Conservation (phyloP, 78 protist genomes). For the Diacronema lutheri region DNA sequence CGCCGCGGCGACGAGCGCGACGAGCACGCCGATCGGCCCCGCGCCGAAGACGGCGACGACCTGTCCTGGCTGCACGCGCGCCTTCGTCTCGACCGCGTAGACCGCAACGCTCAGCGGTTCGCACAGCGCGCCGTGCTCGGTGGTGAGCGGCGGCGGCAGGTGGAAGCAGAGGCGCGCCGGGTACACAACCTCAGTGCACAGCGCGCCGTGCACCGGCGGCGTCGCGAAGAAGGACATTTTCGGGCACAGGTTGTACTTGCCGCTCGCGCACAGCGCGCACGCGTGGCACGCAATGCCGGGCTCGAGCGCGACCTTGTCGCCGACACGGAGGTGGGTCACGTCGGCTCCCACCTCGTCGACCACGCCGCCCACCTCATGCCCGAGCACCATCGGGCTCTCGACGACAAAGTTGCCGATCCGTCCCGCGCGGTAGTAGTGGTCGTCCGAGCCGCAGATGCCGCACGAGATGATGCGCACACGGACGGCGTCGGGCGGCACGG, state of each 20-base stretch:
- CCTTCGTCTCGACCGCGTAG: slow-evolving; percentile 41
- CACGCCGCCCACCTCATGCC: slow-evolving; percentile 45
- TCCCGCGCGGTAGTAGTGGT: slow-evolving; percentile 55
- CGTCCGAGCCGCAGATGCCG: slow-evolving; percentile 71
- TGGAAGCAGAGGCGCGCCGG: neutral
- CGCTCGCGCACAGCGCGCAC: slow-evolving; percentile 24
- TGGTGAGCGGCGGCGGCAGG: slow-evolving; percentile 37
- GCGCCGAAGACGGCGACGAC: slow-evolving; percentile 18
- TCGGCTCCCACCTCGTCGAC: too few species aligned
- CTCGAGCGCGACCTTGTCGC: slow-evolving; percentile 64
- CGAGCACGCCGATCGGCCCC: slow-evolving; percentile 52
- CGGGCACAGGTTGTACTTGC: slow-evolving; percentile 60
- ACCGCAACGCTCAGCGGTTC: slow-evolving; percentile 65
- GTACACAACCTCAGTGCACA: neutral
- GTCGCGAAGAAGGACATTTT: slow-evolving; percentile 58
- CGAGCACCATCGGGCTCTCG: slow-evolving; percentile 48
- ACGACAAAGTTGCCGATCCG: slow-evolving; percentile 43
- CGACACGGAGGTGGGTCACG: neutral
- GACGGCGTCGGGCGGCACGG: too few species aligned
- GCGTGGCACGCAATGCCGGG: slow-evolving; percentile 50
- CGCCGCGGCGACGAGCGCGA: slow-evolving; percentile 27
- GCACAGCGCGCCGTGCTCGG: slow-evolving; percentile 52
- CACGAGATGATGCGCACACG: too few species aligned
- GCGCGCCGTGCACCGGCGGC: slow-evolving; percentile 61
- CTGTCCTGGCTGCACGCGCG: neutral